Percentiles rank a stretch among this genome's conserved stretches.
Conservation (phyloP, 2,329 filamentous ascomycete species). For the Zymoseptoria ardabiliae region DNA sequence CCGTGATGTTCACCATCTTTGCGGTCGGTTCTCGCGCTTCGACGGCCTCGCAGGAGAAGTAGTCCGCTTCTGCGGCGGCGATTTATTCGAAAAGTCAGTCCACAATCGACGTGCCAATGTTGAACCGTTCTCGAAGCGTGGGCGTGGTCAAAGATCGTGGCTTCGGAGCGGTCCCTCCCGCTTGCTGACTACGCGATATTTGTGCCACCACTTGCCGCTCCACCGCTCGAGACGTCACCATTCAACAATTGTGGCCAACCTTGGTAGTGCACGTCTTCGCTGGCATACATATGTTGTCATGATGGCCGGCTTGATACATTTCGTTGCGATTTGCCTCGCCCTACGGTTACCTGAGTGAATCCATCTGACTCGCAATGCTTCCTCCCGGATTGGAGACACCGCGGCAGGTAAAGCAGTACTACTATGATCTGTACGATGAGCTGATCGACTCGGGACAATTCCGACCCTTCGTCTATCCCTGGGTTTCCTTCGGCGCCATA, state of each 20-base stretch:
- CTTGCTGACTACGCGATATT: neutral
- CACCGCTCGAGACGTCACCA: neutral
- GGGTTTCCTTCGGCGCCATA: slow-evolving; percentile 32
- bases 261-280: neutral
- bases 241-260: neutral
- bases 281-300: neutral
- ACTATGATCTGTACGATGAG: slow-evolving; percentile 35
- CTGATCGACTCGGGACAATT: slow-evolving; percentile 34
- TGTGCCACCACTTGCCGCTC: neutral
- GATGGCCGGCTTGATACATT: neutral
- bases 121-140: neutral
- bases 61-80: neutral
- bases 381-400: slow-evolving; percentile 23
- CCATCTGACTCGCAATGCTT: slow-evolving; percentile 15
- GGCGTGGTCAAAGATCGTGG: neutral
- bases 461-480: slow-evolving; percentile 40
- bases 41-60: neutral
- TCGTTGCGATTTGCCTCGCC: neutral
- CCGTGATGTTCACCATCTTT: slow-evolving; percentile 96
- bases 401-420: slow-evolving; percentile 25
- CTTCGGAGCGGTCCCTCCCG: neutral
- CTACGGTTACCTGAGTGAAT: neutral
- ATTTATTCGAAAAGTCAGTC: neutral
- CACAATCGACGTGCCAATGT: neutral
- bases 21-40: slow-evolving; percentile 15